A percentile compares a stretch with the other conserved stretches of the same genome.
phyloP scores from a whole-genome alignment of 768 basidiomycete genomes.

The Cytidiella melzeri region DNA sequence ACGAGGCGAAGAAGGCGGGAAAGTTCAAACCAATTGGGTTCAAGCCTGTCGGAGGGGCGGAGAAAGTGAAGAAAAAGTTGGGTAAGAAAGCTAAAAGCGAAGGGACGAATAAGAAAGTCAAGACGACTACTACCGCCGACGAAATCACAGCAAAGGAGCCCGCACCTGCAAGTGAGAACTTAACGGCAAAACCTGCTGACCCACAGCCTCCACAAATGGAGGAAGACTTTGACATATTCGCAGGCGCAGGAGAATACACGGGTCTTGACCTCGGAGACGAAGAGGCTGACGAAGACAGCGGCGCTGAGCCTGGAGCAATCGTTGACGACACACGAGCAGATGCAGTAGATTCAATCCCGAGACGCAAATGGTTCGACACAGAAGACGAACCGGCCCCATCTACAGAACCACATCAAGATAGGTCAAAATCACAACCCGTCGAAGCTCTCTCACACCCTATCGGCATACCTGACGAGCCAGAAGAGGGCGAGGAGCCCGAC shows the following conservation, averaged over 20 bases:
- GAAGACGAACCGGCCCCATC: neutral
- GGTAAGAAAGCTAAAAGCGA: constrained; percentile 32
- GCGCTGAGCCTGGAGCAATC: neutral
- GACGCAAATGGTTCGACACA: constrained; percentile 4
- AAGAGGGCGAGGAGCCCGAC: constrained; percentile 38
- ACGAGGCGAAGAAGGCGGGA: constrained; percentile 33
- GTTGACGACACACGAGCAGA: neutral
- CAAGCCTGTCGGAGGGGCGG: constrained; percentile 48
- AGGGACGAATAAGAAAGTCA: constrained; percentile 57
- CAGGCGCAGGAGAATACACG: constrained; percentile 77
- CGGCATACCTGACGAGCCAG: constrained; percentile 23
- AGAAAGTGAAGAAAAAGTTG: constrained; percentile 45
- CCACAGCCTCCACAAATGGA: constrained; percentile 38
- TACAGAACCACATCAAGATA: neutral
- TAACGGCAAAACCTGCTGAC: constrained; percentile 20
- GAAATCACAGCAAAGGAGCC: neutral
- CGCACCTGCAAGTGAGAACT: constrained; percentile 2
- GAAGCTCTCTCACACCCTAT: constrained; percentile 3
- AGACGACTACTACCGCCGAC: constrained; percentile 26
- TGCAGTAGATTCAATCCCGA: neutral
- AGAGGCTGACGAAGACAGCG: constrained; percentile 19
- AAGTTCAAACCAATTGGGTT: constrained; percentile 56
- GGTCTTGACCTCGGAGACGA: constrained; percentile 55
- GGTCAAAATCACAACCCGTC: neutral
- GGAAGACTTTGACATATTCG: constrained; percentile 86